Evolutionary conservation across 495 filamentous ascomycete species (phyloP).

Genomic region (Podospora australis): DNA sequence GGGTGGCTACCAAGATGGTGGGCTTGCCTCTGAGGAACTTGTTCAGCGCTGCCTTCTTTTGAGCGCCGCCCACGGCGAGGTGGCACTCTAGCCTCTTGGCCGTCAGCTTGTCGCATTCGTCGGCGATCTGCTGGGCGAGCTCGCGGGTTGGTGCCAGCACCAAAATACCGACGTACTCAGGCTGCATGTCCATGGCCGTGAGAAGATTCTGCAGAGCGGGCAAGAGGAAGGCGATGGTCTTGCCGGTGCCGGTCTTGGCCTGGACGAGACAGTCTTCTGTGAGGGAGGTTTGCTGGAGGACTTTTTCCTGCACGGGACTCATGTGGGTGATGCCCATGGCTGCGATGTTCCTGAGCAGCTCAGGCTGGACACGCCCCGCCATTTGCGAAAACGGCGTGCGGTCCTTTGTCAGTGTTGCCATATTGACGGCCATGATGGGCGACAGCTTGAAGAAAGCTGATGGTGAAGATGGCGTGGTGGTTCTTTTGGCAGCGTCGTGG

Average conservation of each 20-base stretch:
- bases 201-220: constrained; percentile 60
- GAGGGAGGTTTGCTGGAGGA: constrained; percentile 59
- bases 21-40: constrained; percentile 61
- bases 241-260: constrained; percentile 87
- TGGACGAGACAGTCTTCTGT: constrained; percentile 69
- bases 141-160: constrained; percentile 88
- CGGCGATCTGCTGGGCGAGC: constrained; percentile 83
- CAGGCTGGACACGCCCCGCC: constrained; percentile 20
- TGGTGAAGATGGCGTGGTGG: too few species aligned
- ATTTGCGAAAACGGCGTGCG: constrained; percentile 13
- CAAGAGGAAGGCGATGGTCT: constrained; percentile 87
- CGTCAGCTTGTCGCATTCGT: constrained; percentile 63
- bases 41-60: constrained; percentile 76
- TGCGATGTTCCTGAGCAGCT: constrained; percentile 61
- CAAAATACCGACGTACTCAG: constrained; percentile 50
- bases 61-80: constrained; percentile 94
- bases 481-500: too few species aligned
- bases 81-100: constrained; percentile 73
- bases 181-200: constrained; percentile 41
- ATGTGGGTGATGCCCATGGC: constrained; percentile 66
- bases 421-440: neutral
- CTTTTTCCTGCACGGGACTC: constrained; percentile 76
- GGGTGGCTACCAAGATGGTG: constrained; percentile 82
- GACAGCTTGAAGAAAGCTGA: too few species aligned
- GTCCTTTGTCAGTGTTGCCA: constrained; percentile 5